A percentile compares a stretch with the other conserved stretches of the same genome.
phyloP scores from a whole-genome alignment of 2,329 filamentous ascomycete genomes.

The Trichophyton benhamiae region DNA sequence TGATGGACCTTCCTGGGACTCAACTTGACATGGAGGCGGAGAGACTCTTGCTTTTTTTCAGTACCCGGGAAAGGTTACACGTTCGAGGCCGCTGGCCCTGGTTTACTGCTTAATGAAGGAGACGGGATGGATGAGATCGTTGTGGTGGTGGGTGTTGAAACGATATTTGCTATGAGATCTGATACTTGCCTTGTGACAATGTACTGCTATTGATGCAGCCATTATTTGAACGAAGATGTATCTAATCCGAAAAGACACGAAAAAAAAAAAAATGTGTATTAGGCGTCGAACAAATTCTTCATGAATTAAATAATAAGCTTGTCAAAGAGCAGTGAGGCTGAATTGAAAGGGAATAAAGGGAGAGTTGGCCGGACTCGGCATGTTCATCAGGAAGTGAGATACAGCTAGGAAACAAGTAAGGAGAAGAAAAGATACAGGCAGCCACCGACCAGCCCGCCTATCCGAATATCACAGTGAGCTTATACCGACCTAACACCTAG shows the following conservation, averaged over 20 bases:
- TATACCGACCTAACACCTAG: neutral
- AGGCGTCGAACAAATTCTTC: neutral
- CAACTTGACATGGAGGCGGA: no score
- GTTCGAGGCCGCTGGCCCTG: neutral
- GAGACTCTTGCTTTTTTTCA: neutral
- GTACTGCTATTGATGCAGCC: neutral
- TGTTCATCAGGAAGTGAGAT: neutral
- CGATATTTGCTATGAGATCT: neutral
- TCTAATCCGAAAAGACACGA: neutral
- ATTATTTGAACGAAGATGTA: neutral
- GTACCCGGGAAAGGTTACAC: neutral
- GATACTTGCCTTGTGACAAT: neutral
- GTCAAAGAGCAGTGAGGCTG: neutral
- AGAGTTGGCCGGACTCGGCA: neutral
- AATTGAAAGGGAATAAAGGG: neutral
- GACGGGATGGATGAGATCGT: neutral
- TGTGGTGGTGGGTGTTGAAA: neutral
- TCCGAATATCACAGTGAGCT: neutral
- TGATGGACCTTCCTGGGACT: neutral
- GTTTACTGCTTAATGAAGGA: neutral
- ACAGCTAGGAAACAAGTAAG: neutral
- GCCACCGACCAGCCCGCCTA: neutral
- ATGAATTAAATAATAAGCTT: neutral
- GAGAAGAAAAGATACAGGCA: neutral
- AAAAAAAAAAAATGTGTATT: neutral